These are phyloP conservation scores for Tremellales sp. DNA, from an alignment of 1,284 basidiomycete species.

Conservation along the genomic window DNA sequence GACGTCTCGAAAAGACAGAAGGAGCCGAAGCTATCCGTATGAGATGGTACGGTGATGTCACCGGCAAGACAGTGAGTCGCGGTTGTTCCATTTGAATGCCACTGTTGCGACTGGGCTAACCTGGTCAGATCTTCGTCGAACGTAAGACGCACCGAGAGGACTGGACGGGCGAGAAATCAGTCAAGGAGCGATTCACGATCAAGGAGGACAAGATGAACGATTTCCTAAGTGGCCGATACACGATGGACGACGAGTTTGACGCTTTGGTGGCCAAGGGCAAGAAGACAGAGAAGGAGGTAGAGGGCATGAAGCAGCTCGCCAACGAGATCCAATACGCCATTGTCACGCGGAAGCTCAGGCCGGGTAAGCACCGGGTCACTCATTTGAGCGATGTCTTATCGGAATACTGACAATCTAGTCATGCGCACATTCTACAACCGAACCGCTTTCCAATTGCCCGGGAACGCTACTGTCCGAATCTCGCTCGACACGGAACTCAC, in stretches of 20 bases:
- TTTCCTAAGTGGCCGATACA: constrained; percentile 84
- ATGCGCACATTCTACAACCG: constrained; percentile 99
- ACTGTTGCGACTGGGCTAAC: not conserved
- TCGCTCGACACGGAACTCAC: constrained; percentile 96
- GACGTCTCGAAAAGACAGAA: constrained; percentile 96
- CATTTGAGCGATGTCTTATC: not conserved
- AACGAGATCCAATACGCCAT: constrained; percentile 93
- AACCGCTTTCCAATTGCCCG: constrained; percentile 97
- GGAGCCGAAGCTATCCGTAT: constrained; percentile 95
- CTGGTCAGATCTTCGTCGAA: constrained; percentile 92
- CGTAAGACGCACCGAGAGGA: constrained; percentile 98
- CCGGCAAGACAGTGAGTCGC: constrained; percentile 62
- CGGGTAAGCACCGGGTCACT: constrained; percentile 56
- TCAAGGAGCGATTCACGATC: constrained; percentile 96
- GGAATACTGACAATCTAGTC: constrained; percentile 56
- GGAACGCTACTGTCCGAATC: constrained; percentile 95
- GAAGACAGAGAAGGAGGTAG: constrained; percentile 89
- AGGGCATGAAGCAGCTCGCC: constrained; percentile 92
- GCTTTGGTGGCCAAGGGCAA: constrained; percentile 84
- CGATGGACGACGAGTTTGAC: constrained; percentile 91
- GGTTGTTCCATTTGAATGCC: not conserved
- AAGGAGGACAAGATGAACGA: constrained; percentile 94
- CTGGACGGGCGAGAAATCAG: constrained; percentile 99
- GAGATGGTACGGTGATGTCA: constrained; percentile 95
- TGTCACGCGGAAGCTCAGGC: constrained; percentile 73